Conservation (phyloP, 345 rosid genomes). For the Lumnitzera littorea region DNA sequence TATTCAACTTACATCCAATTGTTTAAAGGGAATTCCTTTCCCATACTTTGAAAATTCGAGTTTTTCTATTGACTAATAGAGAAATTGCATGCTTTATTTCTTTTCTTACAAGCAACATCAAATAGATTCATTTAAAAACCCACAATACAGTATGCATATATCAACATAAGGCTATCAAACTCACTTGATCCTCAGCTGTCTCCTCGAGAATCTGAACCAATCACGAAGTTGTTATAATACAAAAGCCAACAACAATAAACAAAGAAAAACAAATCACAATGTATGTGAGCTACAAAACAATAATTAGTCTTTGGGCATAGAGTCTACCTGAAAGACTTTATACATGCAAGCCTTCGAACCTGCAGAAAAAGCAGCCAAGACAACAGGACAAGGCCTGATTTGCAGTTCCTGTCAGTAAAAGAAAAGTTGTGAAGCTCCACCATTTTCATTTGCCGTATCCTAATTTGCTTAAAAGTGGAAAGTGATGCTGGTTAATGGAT, state of each 20-base stretch:
- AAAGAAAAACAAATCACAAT: not conserved
- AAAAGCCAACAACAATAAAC: not conserved
- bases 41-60: no score
- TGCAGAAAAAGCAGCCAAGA: slow-evolving; percentile 77
- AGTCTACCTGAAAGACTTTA: slow-evolving; percentile 69
- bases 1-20: no score
- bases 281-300: not conserved
- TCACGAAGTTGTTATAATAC: slow-evolving; percentile 3
- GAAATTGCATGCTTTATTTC: no score
- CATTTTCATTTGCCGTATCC: no score
- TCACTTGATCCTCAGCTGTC: slow-evolving; percentile 50
- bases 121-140: no score
- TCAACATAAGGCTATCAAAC: slow-evolving; percentile 29
- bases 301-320: not conserved
- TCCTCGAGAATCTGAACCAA: slow-evolving; percentile 50
- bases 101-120: no score
- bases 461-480: not conserved
- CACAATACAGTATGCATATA: no score
- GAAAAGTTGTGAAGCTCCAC: not conserved
- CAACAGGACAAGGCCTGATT: slow-evolving; percentile 56
- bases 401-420: slow-evolving; percentile 11
- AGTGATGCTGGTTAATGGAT: no score
- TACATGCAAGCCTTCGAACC: slow-evolving; percentile 89
- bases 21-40: no score
- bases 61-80: no score